Evolutionary conservation across 2,329 filamentous ascomycete species (phyloP), one percentile per base, ranked within the genome.

Genomic region (Nothophoma quercina): DNA sequence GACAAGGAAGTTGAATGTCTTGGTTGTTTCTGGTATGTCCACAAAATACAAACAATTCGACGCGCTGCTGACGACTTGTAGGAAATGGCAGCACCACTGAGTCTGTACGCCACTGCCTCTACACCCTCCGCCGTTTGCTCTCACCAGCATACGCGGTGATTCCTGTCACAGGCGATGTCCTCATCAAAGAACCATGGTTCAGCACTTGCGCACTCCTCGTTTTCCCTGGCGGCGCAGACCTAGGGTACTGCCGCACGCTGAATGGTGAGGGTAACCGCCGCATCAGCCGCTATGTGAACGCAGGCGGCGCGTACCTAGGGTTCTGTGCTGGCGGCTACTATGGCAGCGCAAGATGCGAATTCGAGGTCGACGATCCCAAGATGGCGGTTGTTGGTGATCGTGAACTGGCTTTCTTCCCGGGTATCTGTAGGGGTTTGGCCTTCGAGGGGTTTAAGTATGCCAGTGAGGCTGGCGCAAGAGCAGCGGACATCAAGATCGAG

Each of bases 291-390:
- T 99, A 89, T 68, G 91, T 99, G 41, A 89, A 91, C 53, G 83
- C 85, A 23, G 95, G 95, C 22, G 95, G 95, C 13, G 81, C 84
- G 0, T 99, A 95, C 69, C 82, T 99, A 2, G 95, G 95, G 0
- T 88, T 99, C 65, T 99, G 95, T 71, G 95, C 95, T 2, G 95
- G 95, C 5, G 95, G 89, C 9, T 99, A 99, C 76, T 99, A 96
- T 67, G 95, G 89, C 18, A 87, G 83, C 60, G 80, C 82, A 30
- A 83, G 81, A 58, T 97, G 93, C 70, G 95, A 99, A 72, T 99
- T 98, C 59, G 93, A 98, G 76, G 87, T 95, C 10, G 91, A 92
- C 2, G 86, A 95, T 68, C 83, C 83, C 60, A 82, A 83, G 1
- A 83, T 98, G 77, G 91, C 96, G 69, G 93, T 99, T 3, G 78